A percentile compares a stretch with the other conserved stretches of the same genome.
Evolutionary conservation across 2,329 filamentous ascomycete genomes (phyloP).

Genomic region (Trichoderma harzianum): DNA sequence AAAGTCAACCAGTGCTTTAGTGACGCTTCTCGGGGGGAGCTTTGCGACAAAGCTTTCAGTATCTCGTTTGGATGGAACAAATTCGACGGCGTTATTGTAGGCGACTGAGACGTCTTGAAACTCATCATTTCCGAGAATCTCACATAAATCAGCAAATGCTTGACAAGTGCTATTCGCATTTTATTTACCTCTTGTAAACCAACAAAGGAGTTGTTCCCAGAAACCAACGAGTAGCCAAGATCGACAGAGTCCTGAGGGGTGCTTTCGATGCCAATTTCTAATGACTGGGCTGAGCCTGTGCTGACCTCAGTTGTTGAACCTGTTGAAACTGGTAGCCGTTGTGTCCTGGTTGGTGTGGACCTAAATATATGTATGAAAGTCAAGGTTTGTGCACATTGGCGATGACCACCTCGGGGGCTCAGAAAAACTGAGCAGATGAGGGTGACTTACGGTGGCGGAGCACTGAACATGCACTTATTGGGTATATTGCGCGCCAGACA

Average conservation of each 20-base stretch:
- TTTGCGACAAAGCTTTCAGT: neutral
- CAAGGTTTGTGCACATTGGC: neutral
- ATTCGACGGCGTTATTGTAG: neutral
- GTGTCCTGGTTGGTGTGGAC: neutral
- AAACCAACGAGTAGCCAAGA: neutral
- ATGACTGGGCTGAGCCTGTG: neutral
- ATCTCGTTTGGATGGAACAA: neutral
- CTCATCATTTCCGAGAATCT: neutral
- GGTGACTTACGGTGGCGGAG: neutral
- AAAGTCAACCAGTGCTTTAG: neutral
- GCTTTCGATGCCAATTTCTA: neutral
- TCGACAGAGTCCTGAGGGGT: neutral
- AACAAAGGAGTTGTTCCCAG: neutral
- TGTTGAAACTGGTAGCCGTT: neutral
- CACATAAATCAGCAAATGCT: neutral
- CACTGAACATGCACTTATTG: neutral
- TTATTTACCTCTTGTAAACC: neutral
- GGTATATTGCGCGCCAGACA: neutral
- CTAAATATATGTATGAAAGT: neutral
- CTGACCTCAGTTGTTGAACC: neutral
- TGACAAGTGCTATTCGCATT: neutral
- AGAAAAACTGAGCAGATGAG: neutral
- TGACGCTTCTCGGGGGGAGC: neutral
- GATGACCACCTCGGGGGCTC: neutral
- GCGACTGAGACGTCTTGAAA: neutral